Evolutionary conservation across 441 rosid genomes (phyloP), one percentile per base, ranked within the genome.

Genomic region (Raphanus hybrid): DNA sequence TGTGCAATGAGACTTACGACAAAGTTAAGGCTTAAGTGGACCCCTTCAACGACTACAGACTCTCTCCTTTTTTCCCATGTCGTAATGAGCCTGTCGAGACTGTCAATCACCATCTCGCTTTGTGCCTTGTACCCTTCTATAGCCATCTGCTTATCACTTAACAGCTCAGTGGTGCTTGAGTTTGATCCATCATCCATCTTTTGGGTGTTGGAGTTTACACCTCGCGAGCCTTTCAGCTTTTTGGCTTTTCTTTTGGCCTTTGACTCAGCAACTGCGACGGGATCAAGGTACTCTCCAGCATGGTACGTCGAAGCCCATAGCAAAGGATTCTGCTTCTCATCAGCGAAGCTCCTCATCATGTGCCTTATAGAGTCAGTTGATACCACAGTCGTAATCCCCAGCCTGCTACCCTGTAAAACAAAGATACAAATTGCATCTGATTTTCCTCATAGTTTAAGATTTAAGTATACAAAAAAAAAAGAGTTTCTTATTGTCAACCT

Each of bases 291-390:
- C 76, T 96, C 99, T 64, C 99, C 99, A 16, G 98, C 97, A 80
- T 93, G 98, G 80, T 96, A 93, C 3, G 98, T 93, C 29, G 98
- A 96, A 75, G 99, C 92, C 99, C 98, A 93, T n/a, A 96, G 90
- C 73, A 96, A 80, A 57, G 98, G 99, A 74, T 91, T 96, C 80
- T 93, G 86, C 74, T 91, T 96, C 84, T 96, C 98, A 84, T 89
- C 89, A 39, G 84, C 98, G 81, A 93, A 96, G 77, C 98, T 93
- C 83, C 99, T 86, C 99, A 96, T 96, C 99, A 93, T 93, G 83
- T 91, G 98, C 66, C 97, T 87, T 58, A 93, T 90, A 29, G 99
- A 93, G 74, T 96, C 97, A 0, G 99, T 93, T 50, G 98, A 96
- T 77, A 93, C 85, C 37, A 96, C 97, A 37, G 97, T 96, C 11